phyloP scores from a whole-genome alignment of 1,284 basidiomycete genomes.

The Pseudozyma tsukubaensis region DNA sequence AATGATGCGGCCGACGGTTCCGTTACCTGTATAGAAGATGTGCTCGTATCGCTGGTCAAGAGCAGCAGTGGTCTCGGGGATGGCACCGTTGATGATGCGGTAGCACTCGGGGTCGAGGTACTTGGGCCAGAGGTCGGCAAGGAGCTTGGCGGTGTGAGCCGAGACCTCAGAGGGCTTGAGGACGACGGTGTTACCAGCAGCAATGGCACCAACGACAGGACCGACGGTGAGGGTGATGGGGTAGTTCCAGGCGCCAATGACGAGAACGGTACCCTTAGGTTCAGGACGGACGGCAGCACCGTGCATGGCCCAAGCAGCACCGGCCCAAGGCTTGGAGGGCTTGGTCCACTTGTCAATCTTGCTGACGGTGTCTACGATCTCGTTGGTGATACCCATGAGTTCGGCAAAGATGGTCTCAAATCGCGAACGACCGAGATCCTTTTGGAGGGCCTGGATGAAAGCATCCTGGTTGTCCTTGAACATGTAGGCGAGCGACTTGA shows the following conservation, averaged over 20 bases:
- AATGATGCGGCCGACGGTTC: conserved; percentile 80
- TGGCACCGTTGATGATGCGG: conserved; percentile 80
- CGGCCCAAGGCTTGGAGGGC: conserved; percentile 61
- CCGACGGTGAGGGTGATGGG: conserved; percentile 65
- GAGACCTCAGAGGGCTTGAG: conserved; percentile 80
- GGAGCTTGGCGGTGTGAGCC: conserved; percentile 76
- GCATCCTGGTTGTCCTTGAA: conserved; percentile 74
- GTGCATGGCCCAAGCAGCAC: conserved; percentile 64
- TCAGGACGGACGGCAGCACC: conserved; percentile 67
- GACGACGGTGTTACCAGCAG: conserved; percentile 71
- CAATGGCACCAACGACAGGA: conserved; percentile 70
- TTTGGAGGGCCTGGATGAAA: conserved; percentile 72
- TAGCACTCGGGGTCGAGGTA: conserved; percentile 83
- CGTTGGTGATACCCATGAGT: conserved; percentile 69
- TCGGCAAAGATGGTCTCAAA: conserved; percentile 69
- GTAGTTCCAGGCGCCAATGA: conserved; percentile 70
- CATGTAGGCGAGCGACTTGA: conserved; percentile 76
- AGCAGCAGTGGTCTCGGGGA: conserved; percentile 80
- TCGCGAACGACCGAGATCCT: conserved; percentile 73
- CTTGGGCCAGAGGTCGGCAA: conserved; percentile 80
- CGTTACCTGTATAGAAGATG: conserved; percentile 75
- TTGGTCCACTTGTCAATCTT: conserved; percentile 73
- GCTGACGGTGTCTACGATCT: conserved; percentile 76
- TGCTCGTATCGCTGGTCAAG: conserved; percentile 86
- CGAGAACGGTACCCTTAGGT: conserved; percentile 71